These are phyloP conservation scores for Linnemannia exigua DNA, from an alignment of 192 early-diverging fungal genomes.

Conservation along the genomic window DNA sequence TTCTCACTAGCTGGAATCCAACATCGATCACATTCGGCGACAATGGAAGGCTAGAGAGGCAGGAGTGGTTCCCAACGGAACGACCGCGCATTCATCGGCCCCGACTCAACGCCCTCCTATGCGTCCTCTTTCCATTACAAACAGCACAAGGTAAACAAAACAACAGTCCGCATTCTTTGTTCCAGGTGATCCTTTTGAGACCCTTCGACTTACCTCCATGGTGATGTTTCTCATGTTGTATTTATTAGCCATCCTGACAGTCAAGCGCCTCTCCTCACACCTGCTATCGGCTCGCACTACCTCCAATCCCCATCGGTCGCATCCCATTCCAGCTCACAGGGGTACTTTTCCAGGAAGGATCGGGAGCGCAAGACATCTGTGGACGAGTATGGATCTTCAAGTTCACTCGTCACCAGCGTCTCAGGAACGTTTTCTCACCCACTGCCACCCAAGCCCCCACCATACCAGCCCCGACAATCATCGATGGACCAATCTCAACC, in stretches of 20 bases:
- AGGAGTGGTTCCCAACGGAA: conserved; percentile 32
- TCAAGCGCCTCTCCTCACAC: conserved; percentile 32
- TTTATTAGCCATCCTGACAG: conserved; percentile 9
- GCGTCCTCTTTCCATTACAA: conserved; percentile 41
- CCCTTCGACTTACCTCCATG: neutral
- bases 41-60: conserved; percentile 56
- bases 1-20: conserved; percentile 40
- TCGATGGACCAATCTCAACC: conserved; percentile 20
- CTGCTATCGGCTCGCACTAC: conserved; percentile 39
- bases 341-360: conserved; percentile 51
- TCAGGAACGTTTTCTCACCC: conserved; percentile 41
- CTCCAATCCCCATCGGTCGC: conserved; percentile 48
- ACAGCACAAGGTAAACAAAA: neutral
- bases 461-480: conserved; percentile 26
- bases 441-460: conserved; percentile 45
- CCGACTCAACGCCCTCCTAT: conserved; percentile 27
- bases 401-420: neutral
- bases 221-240: neutral
- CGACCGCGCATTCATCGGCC: conserved; percentile 2
- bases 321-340: conserved; percentile 32
- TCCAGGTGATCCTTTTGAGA: neutral
- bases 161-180: neutral
- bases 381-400: conserved; percentile 32
- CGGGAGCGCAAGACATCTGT: conserved; percentile 45
- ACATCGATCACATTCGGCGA: conserved; percentile 44